A percentile compares a stretch with the other conserved stretches of the same genome.
Conservation (phyloP, 805 yeast genomes). For the Wickerhamiella azymoides region DNA sequence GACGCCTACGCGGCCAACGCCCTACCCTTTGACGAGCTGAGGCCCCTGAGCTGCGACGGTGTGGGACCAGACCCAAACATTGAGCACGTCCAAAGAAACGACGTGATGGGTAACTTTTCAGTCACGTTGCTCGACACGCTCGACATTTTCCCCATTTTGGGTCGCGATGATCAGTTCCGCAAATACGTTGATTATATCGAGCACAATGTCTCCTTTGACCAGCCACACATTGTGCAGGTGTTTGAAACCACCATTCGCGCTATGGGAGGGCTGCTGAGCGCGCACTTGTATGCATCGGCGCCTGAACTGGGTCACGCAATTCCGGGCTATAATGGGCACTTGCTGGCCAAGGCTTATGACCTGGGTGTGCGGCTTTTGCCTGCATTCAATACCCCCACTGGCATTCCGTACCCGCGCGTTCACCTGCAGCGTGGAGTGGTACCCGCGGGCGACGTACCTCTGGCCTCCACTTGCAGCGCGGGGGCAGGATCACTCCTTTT, state of each 20-base stretch:
- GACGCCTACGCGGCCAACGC: conserved; percentile 51
- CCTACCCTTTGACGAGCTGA: conserved; percentile 65
- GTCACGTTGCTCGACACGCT: conserved; percentile 66
- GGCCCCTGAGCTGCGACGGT: conserved; percentile 59
- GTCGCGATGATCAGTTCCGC: conserved; percentile 43
- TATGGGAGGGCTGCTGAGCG: conserved; percentile 66
- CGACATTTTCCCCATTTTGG: conserved; percentile 65
- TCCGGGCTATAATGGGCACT: conserved; percentile 49
- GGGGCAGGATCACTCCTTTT: conserved; percentile 77
- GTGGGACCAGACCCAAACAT: conserved; percentile 49
- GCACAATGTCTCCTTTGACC: conserved; percentile 35
- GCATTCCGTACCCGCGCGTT: conserved; percentile 69
- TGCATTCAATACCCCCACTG: conserved; percentile 48
- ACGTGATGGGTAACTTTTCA: conserved; percentile 73
- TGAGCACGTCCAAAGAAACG: conserved; percentile 51
- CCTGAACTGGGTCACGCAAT: conserved; percentile 31
- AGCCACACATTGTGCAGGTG: conserved; percentile 67
- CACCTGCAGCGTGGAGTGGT: conserved; percentile 45
- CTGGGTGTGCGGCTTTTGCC: conserved; percentile 57
- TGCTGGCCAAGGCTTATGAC: conserved; percentile 59
- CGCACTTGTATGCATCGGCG: conserved; percentile 57
- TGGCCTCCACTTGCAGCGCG: conserved; percentile 64
- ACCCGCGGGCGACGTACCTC: conserved; percentile 12
- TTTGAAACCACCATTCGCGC: conserved; percentile 77
- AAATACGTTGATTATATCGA: conserved; percentile 31